Evolutionary conservation across 495 filamentous ascomycete genomes (phyloP).

Genomic region (Clavariopsis aquatica): DNA sequence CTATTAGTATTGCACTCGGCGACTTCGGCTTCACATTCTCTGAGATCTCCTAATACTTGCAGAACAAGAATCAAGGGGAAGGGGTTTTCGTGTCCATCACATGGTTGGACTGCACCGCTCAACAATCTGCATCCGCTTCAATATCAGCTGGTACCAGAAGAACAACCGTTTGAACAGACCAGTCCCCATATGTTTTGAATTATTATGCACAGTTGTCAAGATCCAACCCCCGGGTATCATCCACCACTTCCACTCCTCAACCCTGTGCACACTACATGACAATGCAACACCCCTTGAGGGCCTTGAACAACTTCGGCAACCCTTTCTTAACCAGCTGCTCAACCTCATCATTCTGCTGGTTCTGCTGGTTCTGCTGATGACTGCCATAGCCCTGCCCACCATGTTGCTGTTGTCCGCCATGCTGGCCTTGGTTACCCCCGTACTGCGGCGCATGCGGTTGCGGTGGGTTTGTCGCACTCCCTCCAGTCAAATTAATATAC

Average conservation of each 20-base stretch:
- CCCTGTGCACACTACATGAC: conserved; percentile 61
- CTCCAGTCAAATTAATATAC: conserved; percentile 68
- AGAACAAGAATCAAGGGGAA: no score
- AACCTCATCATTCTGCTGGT: conserved; percentile 58
- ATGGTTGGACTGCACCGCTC: no score
- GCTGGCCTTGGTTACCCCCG: conserved; percentile 17
- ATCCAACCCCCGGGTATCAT: conserved; percentile 24
- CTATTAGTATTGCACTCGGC: no score
- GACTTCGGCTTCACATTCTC: no score
- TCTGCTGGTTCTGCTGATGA: conserved; percentile 43
- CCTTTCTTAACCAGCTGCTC: conserved; percentile 65
- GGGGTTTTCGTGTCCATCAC: no score
- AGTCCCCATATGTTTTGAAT: not conserved
- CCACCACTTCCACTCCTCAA: not conserved
- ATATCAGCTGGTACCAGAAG: not conserved
- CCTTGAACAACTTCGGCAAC: conserved; percentile 60
- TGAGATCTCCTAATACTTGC: no score
- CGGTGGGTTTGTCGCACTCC: conserved; percentile 56
- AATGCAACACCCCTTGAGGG: conserved; percentile 71
- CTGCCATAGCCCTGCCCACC: conserved; percentile 45
- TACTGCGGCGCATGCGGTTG: conserved; percentile 43
- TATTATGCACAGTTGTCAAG: not conserved
- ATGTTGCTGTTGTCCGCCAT: conserved; percentile 18
- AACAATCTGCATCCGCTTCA: not conserved
- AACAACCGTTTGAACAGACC: not conserved